These are phyloP conservation scores for Hermanozyma aechmeae DNA, from an alignment of 805 yeast genomes.

Conservation along the genomic window DNA sequence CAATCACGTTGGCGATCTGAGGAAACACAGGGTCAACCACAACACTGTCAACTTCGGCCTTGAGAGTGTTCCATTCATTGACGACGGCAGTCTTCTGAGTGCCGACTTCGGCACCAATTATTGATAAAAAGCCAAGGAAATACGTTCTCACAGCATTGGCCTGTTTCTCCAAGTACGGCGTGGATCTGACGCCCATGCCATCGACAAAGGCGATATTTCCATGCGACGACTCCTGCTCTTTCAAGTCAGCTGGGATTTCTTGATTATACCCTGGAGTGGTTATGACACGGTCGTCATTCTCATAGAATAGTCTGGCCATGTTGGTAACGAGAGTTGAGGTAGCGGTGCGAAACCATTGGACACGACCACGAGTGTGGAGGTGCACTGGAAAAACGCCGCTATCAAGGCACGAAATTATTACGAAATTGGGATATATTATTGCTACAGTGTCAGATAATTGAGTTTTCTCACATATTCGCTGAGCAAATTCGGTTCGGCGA, in stretches of 20 bases:
- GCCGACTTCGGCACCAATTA: constrained; percentile 33
- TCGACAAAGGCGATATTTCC: constrained; percentile 33
- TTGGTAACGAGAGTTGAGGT: too few relatives aligned
- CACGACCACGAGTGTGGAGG: too few relatives aligned
- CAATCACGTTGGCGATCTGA: constrained; percentile 41
- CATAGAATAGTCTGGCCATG: constrained; percentile 25
- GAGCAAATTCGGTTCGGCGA: too few relatives aligned
- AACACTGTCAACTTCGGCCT: constrained; percentile 19
- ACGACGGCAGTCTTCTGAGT: constrained; percentile 38
- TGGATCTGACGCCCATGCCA: constrained; percentile 47
- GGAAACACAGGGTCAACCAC: constrained; percentile 51
- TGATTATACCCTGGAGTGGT: constrained; percentile 41
- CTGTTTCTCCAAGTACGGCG: constrained; percentile 37
- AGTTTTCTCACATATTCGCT: too few relatives aligned
- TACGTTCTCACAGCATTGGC: constrained; percentile 30
- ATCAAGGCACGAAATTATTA: too few relatives aligned
- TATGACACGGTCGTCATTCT: constrained; percentile 40
- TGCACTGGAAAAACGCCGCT: too few relatives aligned
- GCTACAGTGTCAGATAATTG: too few relatives aligned
- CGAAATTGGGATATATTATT: too few relatives aligned
- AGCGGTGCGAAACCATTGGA: too few relatives aligned
- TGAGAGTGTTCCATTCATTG: constrained; percentile 31
- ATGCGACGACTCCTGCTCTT: constrained; percentile 28
- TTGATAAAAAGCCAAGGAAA: constrained; percentile 26
- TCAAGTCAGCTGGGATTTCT: constrained; percentile 26